These are phyloP conservation scores for Heterobasidion parviporum DNA, from an alignment of 1,284 basidiomycete genomes.

Conservation along the genomic window DNA sequence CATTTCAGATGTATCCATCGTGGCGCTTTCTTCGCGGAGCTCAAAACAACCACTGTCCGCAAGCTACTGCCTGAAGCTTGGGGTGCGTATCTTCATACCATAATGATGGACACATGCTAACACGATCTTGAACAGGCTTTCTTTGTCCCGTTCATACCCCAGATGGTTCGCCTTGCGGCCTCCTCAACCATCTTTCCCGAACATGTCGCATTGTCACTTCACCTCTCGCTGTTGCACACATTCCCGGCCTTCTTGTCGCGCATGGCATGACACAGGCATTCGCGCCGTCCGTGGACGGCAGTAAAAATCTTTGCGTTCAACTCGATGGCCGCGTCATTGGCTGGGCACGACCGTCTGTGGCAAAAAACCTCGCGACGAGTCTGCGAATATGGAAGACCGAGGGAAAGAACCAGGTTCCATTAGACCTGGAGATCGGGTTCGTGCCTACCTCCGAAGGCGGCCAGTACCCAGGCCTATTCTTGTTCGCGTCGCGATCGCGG, in stretches of 20 bases:
- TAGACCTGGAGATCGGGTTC: conserved; percentile 93
- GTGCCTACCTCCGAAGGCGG: conserved; percentile 89
- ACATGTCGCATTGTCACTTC: conserved; percentile 88
- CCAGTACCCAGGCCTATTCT: conserved; percentile 94
- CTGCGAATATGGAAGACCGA: conserved; percentile 97
- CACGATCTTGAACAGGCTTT: conserved; percentile 55
- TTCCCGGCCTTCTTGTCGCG: conserved; percentile 76
- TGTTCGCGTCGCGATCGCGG: conserved; percentile 83
- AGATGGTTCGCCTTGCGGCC: conserved; percentile 95
- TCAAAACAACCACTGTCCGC: conserved; percentile 97
- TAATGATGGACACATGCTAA: background rate
- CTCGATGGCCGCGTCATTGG: conserved; percentile 94
- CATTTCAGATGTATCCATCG: conserved; percentile 99
- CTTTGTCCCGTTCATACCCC: conserved; percentile 98
- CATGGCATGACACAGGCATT: conserved; percentile 96
- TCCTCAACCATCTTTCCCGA: conserved; percentile 94
- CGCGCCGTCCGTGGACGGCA: conserved; percentile 71
- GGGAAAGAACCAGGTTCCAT: conserved; percentile 71
- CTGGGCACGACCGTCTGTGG: conserved; percentile 80
- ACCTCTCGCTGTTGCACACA: conserved; percentile 68
- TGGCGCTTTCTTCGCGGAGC: conserved; percentile 98
- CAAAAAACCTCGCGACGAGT: conserved; percentile 74
- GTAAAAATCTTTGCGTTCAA: conserved; percentile 81
- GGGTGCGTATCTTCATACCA: conserved; percentile 47
- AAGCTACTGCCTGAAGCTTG: conserved; percentile 97